Evolutionary conservation across 306 rosid species (phyloP).

Genomic region (Glycine latifolia): DNA sequence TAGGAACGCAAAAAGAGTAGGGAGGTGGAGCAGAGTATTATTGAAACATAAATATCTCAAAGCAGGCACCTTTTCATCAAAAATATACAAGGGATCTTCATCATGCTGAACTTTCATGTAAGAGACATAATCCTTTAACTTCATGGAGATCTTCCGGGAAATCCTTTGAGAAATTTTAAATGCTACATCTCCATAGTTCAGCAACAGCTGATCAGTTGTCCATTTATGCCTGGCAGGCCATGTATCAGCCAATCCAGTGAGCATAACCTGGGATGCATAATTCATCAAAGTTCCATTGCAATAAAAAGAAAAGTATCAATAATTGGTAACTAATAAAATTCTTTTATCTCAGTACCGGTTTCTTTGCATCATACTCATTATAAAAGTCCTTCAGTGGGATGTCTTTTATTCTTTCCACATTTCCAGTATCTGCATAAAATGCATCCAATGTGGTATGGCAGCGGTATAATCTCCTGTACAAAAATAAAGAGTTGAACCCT

Average conservation of each 20-base stretch:
- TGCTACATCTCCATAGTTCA: slow-evolving; percentile 70
- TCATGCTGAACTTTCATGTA: slow-evolving; percentile 85
- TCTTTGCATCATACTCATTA: slow-evolving; percentile 72
- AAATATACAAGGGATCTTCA: slow-evolving; percentile 97
- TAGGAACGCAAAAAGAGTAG: slow-evolving; percentile 28
- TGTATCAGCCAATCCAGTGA: slow-evolving; percentile 77
- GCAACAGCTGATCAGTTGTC: slow-evolving; percentile 78
- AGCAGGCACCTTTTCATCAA: slow-evolving; percentile 84
- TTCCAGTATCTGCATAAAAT: slow-evolving; percentile 74
- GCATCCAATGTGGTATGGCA: slow-evolving; percentile 76
- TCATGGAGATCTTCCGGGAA: slow-evolving; percentile 71
- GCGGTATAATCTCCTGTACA: slow-evolving; percentile 88
- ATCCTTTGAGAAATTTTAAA: slow-evolving; percentile 90
- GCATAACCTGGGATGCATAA: slow-evolving; percentile 68
- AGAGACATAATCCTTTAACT: slow-evolving; percentile 82
- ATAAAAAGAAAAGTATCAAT: slow-evolving; percentile 31
- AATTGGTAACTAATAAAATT: slow-evolving; percentile 26
- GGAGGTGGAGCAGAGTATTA: slow-evolving; percentile 16
- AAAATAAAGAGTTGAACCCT: slow-evolving; percentile 86
- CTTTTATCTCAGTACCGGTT: slow-evolving; percentile 69
- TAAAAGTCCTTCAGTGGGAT: slow-evolving; percentile 65
- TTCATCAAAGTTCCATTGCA: slow-evolving; percentile 47
- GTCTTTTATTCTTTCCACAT: slow-evolving; percentile 72
- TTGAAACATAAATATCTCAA: slow-evolving; percentile 41
- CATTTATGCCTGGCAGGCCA: slow-evolving; percentile 94